Percentiles rank a stretch among this genome's conserved stretches.
Evolutionary conservation across 495 filamentous ascomycete genomes (phyloP).

Genomic region (Daldinia childiae): DNA sequence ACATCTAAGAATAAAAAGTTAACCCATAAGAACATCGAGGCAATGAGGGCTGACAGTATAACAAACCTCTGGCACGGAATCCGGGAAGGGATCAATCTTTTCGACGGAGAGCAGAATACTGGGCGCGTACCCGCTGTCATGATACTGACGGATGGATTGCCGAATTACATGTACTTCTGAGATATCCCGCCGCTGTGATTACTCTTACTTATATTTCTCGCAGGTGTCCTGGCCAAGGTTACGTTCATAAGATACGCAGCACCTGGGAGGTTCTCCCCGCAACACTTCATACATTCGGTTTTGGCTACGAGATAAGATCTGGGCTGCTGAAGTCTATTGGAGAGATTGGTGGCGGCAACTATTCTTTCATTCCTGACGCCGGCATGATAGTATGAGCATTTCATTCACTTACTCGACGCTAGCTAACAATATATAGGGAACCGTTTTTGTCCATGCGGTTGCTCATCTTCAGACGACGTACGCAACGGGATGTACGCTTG

Average conservation of each 20-base stretch:
- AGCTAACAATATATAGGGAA: conserved; percentile 44
- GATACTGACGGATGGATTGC: conserved; percentile 59
- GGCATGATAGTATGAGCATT: conserved; percentile 55
- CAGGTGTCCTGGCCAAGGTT: conserved; percentile 46
- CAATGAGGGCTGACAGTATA: conserved; percentile 33
- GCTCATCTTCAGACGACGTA: conserved; percentile 59
- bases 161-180: conserved; percentile 49
- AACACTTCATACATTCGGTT: conserved; percentile 59
- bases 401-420: background rate
- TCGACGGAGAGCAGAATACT: conserved; percentile 30
- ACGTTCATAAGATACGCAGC: conserved; percentile 50
- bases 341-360: conserved; percentile 55
- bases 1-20: conserved; percentile 45
- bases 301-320: conserved; percentile 53
- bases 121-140: conserved; percentile 54
- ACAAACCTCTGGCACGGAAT: conserved; percentile 60
- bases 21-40: conserved; percentile 45
- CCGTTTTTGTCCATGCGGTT: conserved; percentile 58
- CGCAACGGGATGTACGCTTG: conserved; percentile 48
- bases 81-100: conserved; percentile 47
- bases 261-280: conserved; percentile 48
- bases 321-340: conserved; percentile 58
- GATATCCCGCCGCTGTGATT: background rate
- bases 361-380: conserved; percentile 58
- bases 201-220: conserved; percentile 1